Conservation (phyloP, 225 moss, liverwort and hornwort genomes). For the Physcomitrium patens region DNA sequence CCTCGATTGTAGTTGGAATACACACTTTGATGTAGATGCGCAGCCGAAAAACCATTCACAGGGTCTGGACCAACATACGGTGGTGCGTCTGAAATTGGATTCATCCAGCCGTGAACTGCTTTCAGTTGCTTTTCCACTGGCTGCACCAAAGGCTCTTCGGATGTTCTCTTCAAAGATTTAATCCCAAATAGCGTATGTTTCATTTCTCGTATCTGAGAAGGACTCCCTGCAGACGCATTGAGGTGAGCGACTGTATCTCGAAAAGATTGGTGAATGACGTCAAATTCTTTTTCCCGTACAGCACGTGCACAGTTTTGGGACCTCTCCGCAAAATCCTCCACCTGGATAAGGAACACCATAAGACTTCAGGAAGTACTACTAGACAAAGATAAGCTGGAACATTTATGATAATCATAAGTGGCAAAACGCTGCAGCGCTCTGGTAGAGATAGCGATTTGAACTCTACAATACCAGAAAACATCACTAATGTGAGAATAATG, state of each 20-base stretch:
- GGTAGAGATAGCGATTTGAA: not conserved
- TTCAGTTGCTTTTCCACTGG: conserved; percentile 53
- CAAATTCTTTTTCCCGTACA: conserved; percentile 63
- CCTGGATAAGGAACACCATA: conserved; percentile 38
- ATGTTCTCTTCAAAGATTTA: conserved; percentile 47
- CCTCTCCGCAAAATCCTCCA: conserved; percentile 66
- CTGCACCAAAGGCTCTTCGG: conserved; percentile 57
- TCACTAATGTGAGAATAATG: not conserved
- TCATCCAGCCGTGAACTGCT: conserved; percentile 25
- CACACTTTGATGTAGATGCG: too few species aligned
- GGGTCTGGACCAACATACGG: too few species aligned
- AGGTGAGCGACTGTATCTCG: conserved; percentile 54
- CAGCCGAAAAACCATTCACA: too few species aligned
- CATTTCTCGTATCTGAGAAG: conserved; percentile 39
- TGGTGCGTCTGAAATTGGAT: not conserved
- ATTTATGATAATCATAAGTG: not conserved
- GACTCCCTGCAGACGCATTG: conserved; percentile 19
- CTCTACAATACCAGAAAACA: conserved; percentile 20
- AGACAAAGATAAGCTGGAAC: not conserved
- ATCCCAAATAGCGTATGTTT: conserved; percentile 45
- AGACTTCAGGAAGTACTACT: conserved; percentile 6
- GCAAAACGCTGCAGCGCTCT: not conserved
- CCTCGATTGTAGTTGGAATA: conserved; percentile 26
- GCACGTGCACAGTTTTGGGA: conserved; percentile 68
- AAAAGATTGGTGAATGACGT: conserved; percentile 59